These are phyloP conservation scores for Lathyrus tuberosus DNA, from an alignment of 306 rosid genomes.

Conservation along the genomic window DNA sequence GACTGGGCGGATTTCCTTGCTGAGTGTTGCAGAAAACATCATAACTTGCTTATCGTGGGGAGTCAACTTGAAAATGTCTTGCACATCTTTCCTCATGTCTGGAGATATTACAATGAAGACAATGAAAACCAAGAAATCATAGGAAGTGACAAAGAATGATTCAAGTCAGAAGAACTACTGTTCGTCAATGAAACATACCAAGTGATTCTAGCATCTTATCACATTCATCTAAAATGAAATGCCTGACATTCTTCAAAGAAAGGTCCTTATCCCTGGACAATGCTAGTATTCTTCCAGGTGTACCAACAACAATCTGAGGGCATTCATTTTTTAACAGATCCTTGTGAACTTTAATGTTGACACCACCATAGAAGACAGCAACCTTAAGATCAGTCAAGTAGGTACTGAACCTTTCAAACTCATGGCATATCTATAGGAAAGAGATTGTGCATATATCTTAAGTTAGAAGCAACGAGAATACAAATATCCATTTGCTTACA, in stretches of 20 bases:
- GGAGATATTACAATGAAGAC: slow-evolving; percentile 34
- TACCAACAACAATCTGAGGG: slow-evolving; percentile 98
- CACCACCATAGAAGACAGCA: slow-evolving; percentile 99
- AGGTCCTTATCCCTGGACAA: slow-evolving; percentile 88
- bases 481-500: neutral
- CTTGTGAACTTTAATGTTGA: slow-evolving; percentile 88
- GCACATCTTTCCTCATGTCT: slow-evolving; percentile 99
- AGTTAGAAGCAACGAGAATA: neutral
- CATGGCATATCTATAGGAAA: slow-evolving; percentile 80
- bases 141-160: neutral
- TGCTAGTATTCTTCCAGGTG: slow-evolving; percentile 95
- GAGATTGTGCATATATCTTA: neutral
- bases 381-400: slow-evolving; percentile 93
- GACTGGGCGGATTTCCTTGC: slow-evolving; percentile 99
- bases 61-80: slow-evolving; percentile 96
- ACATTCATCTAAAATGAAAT: slow-evolving; percentile 94
- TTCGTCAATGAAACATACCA: slow-evolving; percentile 52
- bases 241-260: slow-evolving; percentile 87
- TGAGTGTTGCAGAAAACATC: slow-evolving; percentile 99
- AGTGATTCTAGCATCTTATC: slow-evolving; percentile 99
- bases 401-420: slow-evolving; percentile 96
- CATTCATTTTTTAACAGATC: slow-evolving; percentile 91
- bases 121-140: slow-evolving; percentile 19
- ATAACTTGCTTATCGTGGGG: slow-evolving; percentile 99
- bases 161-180: neutral